Conservation (phyloP, 305 asterid genomes). For the Fraxinus baroniana region DNA sequence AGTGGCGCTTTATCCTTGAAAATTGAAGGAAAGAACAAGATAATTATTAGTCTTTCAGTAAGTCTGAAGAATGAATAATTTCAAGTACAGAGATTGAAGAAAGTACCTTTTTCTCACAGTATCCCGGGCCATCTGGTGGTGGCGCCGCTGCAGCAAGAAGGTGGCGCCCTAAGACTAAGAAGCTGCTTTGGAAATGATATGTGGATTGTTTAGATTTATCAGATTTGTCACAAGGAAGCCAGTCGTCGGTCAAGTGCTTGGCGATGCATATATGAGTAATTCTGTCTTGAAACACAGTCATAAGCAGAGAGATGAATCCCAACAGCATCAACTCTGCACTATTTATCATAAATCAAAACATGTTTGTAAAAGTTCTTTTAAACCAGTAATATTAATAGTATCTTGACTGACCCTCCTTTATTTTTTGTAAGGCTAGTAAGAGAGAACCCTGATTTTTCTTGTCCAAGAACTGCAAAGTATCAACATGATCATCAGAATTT, state of each 20-base stretch:
- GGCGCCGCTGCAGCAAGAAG: slow-evolving; percentile 42
- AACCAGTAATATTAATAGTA: not conserved
- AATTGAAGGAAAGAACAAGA: not conserved
- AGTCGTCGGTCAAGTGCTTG: slow-evolving; percentile 33
- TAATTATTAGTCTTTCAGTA: not conserved
- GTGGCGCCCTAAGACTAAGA: slow-evolving; percentile 34
- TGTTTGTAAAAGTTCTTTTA: not conserved
- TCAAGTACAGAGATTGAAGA: not conserved
- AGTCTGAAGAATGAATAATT: not conserved
- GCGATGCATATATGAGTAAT: slow-evolving; percentile 50
- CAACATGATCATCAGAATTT: not conserved
- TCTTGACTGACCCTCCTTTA: slow-evolving; percentile 54
- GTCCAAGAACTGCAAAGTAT: slow-evolving; percentile 38
- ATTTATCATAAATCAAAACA: not conserved
- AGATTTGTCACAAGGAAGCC: slow-evolving; percentile 54
- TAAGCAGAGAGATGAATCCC: slow-evolving; percentile 70
- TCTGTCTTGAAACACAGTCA: slow-evolving; percentile 42
- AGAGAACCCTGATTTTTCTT: slow-evolving; percentile 58
- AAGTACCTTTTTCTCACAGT: slow-evolving; percentile 43
- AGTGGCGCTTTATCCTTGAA: slow-evolving; percentile 58
- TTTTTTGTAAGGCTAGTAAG: slow-evolving; percentile 59
- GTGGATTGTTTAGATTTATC: slow-evolving; percentile 21
- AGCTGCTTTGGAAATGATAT: slow-evolving; percentile 31
- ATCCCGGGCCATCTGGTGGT: slow-evolving; percentile 24
- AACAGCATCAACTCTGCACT: slow-evolving; percentile 68